Conservation (phyloP, 108 stramenopile species). For the Cyclostephanos invisitatus region DNA sequence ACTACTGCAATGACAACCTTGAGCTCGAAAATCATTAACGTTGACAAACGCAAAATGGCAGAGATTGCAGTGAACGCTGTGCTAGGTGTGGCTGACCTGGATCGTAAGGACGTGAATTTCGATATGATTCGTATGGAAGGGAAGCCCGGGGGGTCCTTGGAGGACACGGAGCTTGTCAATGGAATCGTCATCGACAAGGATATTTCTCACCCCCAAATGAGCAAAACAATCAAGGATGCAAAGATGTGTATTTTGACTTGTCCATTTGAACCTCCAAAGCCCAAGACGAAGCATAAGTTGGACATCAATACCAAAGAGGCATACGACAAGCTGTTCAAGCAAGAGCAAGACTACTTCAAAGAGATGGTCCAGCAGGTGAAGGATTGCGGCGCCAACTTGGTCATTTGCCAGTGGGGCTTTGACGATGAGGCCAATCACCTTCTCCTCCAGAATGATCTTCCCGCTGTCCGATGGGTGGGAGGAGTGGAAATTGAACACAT, state of each 20-base stretch:
- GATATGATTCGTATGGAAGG: conserved; percentile 99
- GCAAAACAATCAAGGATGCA: conserved; percentile 89
- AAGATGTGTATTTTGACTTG: conserved; percentile 97
- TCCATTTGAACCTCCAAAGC: conserved; percentile 99
- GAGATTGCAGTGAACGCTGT: conserved; percentile 96
- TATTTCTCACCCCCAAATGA: conserved; percentile 97
- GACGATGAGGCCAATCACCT: conserved; percentile 99
- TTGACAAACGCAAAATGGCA: conserved; percentile 96
- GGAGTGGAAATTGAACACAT: conserved; percentile 99
- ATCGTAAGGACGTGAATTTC: conserved; percentile 98
- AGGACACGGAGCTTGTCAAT: conserved; percentile 96
- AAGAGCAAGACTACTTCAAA: conserved; percentile 96
- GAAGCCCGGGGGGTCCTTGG: conserved; percentile 96
- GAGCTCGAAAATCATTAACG: conserved; percentile 95
- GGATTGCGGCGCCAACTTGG: conserved; percentile 95
- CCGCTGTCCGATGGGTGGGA: conserved; percentile 97
- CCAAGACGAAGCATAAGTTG: conserved; percentile 99
- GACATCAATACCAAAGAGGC: conserved; percentile 96
- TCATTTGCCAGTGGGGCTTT: conserved; percentile 99
- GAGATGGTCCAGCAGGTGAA: conserved; percentile 98
- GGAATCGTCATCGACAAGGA: conserved; percentile 99
- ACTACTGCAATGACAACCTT: conserved; percentile 97
- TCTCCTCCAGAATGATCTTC: conserved; percentile 90
- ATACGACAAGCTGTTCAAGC: conserved; percentile 91
- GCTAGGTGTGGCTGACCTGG: conserved; percentile 94